phyloP scores from a whole-genome alignment of 805 yeast genomes.

The Candida germanica region DNA sequence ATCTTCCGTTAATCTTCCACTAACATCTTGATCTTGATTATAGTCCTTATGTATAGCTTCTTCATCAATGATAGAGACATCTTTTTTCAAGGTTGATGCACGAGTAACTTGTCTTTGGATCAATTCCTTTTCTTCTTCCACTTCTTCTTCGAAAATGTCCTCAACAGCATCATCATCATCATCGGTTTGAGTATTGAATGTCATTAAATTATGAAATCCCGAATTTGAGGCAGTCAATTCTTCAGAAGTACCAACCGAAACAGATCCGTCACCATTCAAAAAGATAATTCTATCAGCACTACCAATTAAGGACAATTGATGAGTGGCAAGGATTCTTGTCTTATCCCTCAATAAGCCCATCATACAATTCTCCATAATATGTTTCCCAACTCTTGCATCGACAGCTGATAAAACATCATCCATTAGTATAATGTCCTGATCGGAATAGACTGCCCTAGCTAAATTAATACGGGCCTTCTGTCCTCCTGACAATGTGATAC shows the following conservation, averaged over 20 bases:
- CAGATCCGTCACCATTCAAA: constrained; percentile 30
- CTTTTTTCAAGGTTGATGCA: constrained; percentile 18
- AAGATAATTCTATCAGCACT: constrained; percentile 30
- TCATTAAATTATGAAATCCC: constrained; percentile 28
- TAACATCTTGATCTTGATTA: constrained; percentile 21
- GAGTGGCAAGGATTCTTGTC: constrained; percentile 37
- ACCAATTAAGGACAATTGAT: constrained; percentile 32
- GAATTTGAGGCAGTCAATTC: constrained; percentile 21
- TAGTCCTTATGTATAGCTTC: constrained; percentile 33
- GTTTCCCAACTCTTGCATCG: constrained; percentile 38
- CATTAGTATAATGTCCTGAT: constrained; percentile 26
- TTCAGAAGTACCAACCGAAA: constrained; percentile 28
- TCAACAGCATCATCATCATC: constrained; percentile 20
- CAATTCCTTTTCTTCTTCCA: constrained; percentile 14
- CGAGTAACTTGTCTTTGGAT: constrained; percentile 21
- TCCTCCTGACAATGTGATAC: constrained; percentile 37
- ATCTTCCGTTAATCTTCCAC: constrained; percentile 32
- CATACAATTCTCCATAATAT: constrained; percentile 31
- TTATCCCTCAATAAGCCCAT: constrained; percentile 25
- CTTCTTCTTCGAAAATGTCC: constrained; percentile 17
- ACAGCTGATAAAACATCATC: constrained; percentile 39
- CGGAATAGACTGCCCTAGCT: constrained; percentile 35
- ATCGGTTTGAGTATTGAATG: constrained; percentile 18
- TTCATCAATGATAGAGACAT: constrained; percentile 22
- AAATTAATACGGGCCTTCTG: constrained; percentile 36